Evolutionary conservation across 371 early-diverging fungal species (phyloP), one percentile per base, ranked within the genome.

Genomic region (Blastocladiella emersonii): DNA sequence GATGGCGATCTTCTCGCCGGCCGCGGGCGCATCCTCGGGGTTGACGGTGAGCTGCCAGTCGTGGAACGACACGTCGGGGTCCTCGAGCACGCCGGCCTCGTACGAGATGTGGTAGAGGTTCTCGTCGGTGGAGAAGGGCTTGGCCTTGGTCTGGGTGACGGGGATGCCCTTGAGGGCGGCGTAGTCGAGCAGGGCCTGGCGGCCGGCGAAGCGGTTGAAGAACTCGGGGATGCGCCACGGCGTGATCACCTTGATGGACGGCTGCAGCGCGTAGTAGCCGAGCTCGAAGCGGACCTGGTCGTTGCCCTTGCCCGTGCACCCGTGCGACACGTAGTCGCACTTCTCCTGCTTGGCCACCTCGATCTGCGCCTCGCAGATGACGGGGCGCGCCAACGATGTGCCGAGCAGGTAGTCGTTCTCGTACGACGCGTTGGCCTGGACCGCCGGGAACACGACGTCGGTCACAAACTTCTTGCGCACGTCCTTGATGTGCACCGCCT

Each of bases 71-170:
- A 84, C 80, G 71, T 87, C 82, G 62, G 98, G 98, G 70, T 97
- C 93, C 64, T 80, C 80, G 21, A 59, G 25, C 3, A 59, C 36
- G 10, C 59, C 59, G 35, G 59, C 59, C 77, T 96, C 97, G 69
- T 90, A 95, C 37, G 92, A 91, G 76, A 94, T 96, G 77, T 96
- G 97, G 87, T 88, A 95, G 72, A 97, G 74, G 83, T 95, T 97
- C 78, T 95, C 98, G 75, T 97, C 98, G n/a, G 94, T 95, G 19
- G 92, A 91, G 95, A 95, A 97, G 51, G 98, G 95, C 83, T 95
- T 93, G 73, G 90, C 85, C 41, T 86, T 82, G 27, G 98, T 95
- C 78, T 97, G 98, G 62, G 85, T 80, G 34, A 97, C 98, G 13
- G 93, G 95, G 66, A 97, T 90, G 67, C 78, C 78, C 87, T 90